Base-by-base conservation (phyloP, 768 basidiomycete species). In the Leucocoprinus sp. region DNA sequence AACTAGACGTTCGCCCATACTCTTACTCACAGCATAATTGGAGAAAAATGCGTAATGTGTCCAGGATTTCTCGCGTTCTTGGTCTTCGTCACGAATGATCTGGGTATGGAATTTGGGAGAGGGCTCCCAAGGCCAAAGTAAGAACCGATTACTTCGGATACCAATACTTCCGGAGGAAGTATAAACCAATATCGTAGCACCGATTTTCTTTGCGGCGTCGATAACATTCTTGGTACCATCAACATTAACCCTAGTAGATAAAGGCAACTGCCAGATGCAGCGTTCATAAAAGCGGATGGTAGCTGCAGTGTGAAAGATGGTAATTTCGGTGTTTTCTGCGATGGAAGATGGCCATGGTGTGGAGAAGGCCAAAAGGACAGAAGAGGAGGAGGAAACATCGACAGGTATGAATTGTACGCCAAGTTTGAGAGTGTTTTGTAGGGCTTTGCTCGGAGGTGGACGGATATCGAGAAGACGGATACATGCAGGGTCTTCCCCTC, bases 221-320 rank as follows among this genome's bases (percentile, higher is more conserved):
- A 87, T 60, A 40, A 89, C 65, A 55, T 88, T 86, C 55, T 74
- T 57, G 12, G 83, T 84, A 2, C 86, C 86, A 1, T 61, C 55
- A 5, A 85, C 70, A 57, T 88, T 88, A 38, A 88, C 81, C 26
- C 60, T 64, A 27, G 69, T 65, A 5, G 85, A 87, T 19, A 66
- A 68, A 3, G 65, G 60, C 11, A 84, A 58, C 14, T 86, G 69
- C 2, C 56, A 56, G 0, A 61, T 50, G 48, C 72, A 68, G 7
- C 80, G 77, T 52, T 88, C 86, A 55, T 78, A 89, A 58, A 84
- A 88, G 4, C 84, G 82, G 51, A 88, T 87, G 52, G 72, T 83
- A 14, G 86, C 82, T 0, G 81, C 85, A 17, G 82, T 82, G 56
- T 88, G 84, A 59, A 86, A 84, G 7, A 89, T 73, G 0, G 85